phyloP scores from a whole-genome alignment of 176 grass and related monocot genomes.

The Carex kokanica region DNA sequence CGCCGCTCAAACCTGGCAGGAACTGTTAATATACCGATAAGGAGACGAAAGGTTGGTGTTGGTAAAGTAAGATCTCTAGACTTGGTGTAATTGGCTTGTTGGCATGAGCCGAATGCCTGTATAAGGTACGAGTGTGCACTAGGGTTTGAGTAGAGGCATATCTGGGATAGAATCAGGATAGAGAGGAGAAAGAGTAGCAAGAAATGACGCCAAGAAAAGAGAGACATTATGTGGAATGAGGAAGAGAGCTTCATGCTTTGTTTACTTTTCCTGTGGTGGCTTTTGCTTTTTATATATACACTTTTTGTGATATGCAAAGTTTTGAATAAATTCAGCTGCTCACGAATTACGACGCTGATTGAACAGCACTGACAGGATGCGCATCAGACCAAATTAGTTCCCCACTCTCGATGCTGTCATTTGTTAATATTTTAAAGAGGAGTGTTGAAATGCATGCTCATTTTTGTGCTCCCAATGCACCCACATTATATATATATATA shows the following conservation, averaged over 20 bases:
- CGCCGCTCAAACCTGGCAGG: slow-evolving; percentile 30
- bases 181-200: background rate
- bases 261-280: background rate
- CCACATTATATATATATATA: too few species aligned
- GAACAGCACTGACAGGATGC: too few species aligned
- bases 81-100: background rate
- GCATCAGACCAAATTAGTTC: too few species aligned
- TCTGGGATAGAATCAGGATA: background rate
- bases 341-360: too few species aligned
- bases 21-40: slow-evolving; percentile 40
- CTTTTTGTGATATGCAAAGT: background rate
- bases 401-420: too few species aligned
- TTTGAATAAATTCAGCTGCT: too few species aligned
- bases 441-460: too few species aligned
- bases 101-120: background rate
- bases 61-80: background rate
- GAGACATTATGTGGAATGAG: background rate
- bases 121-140: background rate
- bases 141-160: slow-evolving; percentile 13
- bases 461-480: too few species aligned
- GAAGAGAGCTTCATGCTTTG: background rate
- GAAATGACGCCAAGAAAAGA: too few species aligned
- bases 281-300: background rate
- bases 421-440: too few species aligned
- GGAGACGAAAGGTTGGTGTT: slow-evolving; percentile 24